Percentiles rank a stretch among this genome's conserved stretches.
Evolutionary conservation across 2,329 filamentous ascomycete genomes (phyloP).

Genomic region (Monilinia fructigena): DNA sequence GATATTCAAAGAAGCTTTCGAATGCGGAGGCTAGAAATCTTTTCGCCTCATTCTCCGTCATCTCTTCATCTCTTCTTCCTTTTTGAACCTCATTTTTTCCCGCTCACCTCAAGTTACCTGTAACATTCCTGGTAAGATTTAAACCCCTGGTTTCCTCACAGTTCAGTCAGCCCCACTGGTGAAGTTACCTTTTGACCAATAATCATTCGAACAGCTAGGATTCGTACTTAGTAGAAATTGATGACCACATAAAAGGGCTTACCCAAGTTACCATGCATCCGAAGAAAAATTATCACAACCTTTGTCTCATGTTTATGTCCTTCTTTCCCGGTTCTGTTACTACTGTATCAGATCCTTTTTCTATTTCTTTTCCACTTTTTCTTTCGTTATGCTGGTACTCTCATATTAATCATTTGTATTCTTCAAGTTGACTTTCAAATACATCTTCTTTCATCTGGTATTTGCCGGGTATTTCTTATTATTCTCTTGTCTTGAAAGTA

Average conservation of each 20-base stretch:
- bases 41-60: not conserved
- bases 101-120: not conserved
- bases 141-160: not conserved
- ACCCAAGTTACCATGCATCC: slow-evolving; percentile 8
- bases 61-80: not conserved
- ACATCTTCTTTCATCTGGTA: not conserved
- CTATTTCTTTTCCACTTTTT: not conserved
- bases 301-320: slow-evolving; percentile 16
- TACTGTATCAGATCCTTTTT: slow-evolving; percentile 9
- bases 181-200: not conserved
- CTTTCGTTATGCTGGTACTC: not conserved
- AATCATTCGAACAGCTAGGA: not conserved
- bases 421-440: not conserved
- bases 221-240: not conserved
- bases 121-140: slow-evolving; percentile 11
- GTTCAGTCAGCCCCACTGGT: not conserved
- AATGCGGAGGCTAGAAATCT: not conserved
- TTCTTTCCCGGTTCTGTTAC: slow-evolving; percentile 3
- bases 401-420: slow-evolving; percentile 3
- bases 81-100: no score
- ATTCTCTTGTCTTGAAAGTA: not conserved
- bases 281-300: not conserved
- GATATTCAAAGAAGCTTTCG: not conserved
- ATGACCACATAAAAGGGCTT: slow-evolving; percentile 9
- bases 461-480: not conserved